Conservation (phyloP, 208 protist species). For the Strigomonas culicis region DNA sequence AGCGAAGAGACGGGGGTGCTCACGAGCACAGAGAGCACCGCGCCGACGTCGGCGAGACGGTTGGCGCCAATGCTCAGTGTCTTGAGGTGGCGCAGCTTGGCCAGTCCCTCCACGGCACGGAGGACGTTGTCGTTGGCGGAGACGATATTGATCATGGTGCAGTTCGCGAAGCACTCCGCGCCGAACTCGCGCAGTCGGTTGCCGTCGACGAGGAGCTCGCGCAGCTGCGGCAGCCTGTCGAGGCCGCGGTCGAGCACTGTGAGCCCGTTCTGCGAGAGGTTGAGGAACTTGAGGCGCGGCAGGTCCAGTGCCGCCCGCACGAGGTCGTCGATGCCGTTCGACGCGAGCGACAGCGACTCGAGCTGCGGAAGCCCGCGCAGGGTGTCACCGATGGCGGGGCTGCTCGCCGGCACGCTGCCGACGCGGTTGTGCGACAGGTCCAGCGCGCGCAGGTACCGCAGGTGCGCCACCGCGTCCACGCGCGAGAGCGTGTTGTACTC, state of each 20-base stretch:
- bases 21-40: constrained; percentile 42
- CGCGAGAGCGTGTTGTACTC: constrained; percentile 74
- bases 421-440: constrained; percentile 85
- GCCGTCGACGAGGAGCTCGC: constrained; percentile 88
- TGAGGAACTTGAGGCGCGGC: constrained; percentile 75
- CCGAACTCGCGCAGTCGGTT: constrained; percentile 80
- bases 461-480: constrained; percentile 48
- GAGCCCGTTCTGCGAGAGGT: constrained; percentile 88
- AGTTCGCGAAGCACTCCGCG: constrained; percentile 44
- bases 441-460: constrained; percentile 58
- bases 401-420: constrained; percentile 19
- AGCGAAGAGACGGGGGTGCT: constrained; percentile 25
- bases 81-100: constrained; percentile 35
- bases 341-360: constrained; percentile 84
- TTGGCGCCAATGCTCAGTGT: constrained; percentile 62
- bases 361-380: constrained; percentile 45
- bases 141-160: constrained; percentile 53
- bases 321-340: constrained; percentile 77
- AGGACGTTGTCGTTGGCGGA: constrained; percentile 79
- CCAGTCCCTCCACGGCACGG: constrained; percentile 57
- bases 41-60: constrained; percentile 55
- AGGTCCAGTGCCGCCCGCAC: constrained; percentile 40
- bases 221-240: constrained; percentile 63
- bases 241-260: constrained; percentile 74
- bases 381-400: constrained; percentile 33